phyloP scores from a whole-genome alignment of 371 early-diverging fungal genomes.

The Cokeromyces recurvatus region DNA sequence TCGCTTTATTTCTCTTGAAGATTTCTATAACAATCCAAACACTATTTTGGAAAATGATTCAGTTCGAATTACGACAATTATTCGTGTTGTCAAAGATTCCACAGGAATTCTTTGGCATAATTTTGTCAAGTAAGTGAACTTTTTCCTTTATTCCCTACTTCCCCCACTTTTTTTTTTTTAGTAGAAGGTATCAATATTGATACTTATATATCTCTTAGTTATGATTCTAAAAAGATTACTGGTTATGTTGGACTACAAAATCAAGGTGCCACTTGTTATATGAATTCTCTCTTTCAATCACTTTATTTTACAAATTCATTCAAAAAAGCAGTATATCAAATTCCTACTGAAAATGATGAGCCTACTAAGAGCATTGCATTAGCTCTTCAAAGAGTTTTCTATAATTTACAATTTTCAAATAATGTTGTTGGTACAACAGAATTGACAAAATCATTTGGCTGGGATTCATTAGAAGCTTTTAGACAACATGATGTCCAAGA shows the following conservation, averaged over 20 bases:
- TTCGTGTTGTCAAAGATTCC: conserved; percentile 79
- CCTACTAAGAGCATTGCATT: conserved; percentile 80
- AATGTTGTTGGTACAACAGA: conserved; percentile 85
- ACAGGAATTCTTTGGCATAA: conserved; percentile 94
- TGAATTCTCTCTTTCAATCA: conserved; percentile 97
- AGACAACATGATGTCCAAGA: conserved; percentile 97
- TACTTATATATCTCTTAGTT: too few species aligned
- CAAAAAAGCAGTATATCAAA: conserved; percentile 82
- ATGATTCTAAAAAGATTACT: conserved; percentile 84
- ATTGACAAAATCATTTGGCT: conserved; percentile 93
- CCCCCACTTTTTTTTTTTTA: not conserved
- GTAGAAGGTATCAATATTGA: not conserved
- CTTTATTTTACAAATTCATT: conserved; percentile 94
- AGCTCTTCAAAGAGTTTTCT: conserved; percentile 93
- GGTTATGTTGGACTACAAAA: conserved; percentile 95
- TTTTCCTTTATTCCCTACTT: too few species aligned
- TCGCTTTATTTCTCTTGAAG: conserved; percentile 49
- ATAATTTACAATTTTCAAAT: conserved; percentile 70
- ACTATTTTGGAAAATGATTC: conserved; percentile 47
- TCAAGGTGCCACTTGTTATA: conserved; percentile 99
- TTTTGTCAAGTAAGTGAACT: conserved; percentile 63
- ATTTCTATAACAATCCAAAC: not conserved
- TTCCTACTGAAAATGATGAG: conserved; percentile 84
- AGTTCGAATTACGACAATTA: conserved; percentile 65
- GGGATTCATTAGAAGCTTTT: conserved; percentile 92